Evolutionary conservation across 2,329 filamentous ascomycete genomes (phyloP), one percentile per base, ranked within the genome.

Genomic region (Drechslerella dactyloides): DNA sequence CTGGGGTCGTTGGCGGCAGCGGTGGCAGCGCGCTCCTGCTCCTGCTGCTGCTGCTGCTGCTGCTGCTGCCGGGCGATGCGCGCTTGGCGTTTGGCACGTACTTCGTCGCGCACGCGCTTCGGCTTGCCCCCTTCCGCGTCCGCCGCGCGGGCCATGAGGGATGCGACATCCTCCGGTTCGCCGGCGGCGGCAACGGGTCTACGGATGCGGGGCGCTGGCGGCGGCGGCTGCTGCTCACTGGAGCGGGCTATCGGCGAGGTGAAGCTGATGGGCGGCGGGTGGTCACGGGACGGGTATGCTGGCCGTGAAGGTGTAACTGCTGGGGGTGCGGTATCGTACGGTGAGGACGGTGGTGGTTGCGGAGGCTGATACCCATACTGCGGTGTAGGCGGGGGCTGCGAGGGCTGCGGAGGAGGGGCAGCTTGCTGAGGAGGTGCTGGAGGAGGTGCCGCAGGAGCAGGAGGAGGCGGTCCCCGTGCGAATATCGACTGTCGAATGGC

Each of bases 401-500:
- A 17, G 21, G 46, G 46, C 21, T 21, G 46, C 8, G 46, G 3
- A 10, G 3, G 46, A 19, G 46, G 19, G n/a, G 15, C n/a, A n/a
- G 23, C 15, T 51, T 13, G 46, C 17, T 13, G 46, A 4, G 2
- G 46, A 2, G 19, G 17, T 4, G 46, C 3, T 23, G 4, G 37
- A 13, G 37, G 4, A 2, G 37, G 11, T 42, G 5, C 13, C 13
- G 37, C 37, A 15, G 46, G 46, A 21, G 61, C 44, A 7, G 61
- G 23, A 10, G 52, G 27, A 13, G 46, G 51, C 24, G 64, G 51
- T 19, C 56, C 33, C 37, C 54, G 54, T 35, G 46, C 61, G 19
- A 64, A 55, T 30, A 63, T 48, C 10, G 53, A 23, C 24, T 63
- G 53, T 44, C 66, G 66, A 3, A 70, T 27, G 8, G 17, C 13